Evolutionary conservation across 2,329 filamentous ascomycete genomes (phyloP).

Genomic region (Davidsoniella neocaledoniae): DNA sequence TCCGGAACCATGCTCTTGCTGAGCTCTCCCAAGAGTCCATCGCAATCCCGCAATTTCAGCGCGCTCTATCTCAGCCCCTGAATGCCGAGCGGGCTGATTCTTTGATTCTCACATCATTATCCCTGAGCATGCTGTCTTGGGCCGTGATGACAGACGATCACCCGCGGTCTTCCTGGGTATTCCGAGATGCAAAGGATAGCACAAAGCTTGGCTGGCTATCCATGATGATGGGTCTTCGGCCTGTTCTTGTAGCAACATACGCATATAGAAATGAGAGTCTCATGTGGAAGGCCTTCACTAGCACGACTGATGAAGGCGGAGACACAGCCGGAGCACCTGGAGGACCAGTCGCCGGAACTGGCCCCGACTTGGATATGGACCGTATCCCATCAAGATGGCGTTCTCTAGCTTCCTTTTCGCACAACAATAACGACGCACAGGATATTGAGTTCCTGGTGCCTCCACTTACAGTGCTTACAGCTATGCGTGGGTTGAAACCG

Average conservation of each 20-base stretch:
- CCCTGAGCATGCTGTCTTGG: constrained; percentile 16
- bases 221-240: constrained; percentile 16
- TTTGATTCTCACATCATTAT: constrained; percentile 15
- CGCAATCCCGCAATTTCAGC: constrained; percentile 15
- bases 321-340: constrained; percentile 13
- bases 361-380: constrained; percentile 12
- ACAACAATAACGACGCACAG: constrained; percentile 1
- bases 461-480: constrained; percentile 9
- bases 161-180: constrained; percentile 15
- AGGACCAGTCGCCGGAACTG: constrained; percentile 10
- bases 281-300: constrained; percentile 12
- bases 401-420: constrained; percentile 10
- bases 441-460: constrained; percentile 13
- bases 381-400: constrained; percentile 14
- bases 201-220: constrained; percentile 16
- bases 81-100: constrained; percentile 15
- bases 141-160: constrained; percentile 12
- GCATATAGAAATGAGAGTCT: constrained; percentile 14
- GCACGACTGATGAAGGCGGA: constrained; percentile 10
- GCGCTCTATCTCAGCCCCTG: constrained; percentile 14
- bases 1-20: constrained; percentile 12
- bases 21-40: constrained; percentile 16
- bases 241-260: constrained; percentile 14
- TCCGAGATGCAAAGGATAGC: constrained; percentile 7
- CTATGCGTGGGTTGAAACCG: constrained; percentile 6